Evolutionary conservation across 441 rosid genomes (phyloP), one percentile per base, ranked within the genome.

Genomic region (Adansonia grandidieri): DNA sequence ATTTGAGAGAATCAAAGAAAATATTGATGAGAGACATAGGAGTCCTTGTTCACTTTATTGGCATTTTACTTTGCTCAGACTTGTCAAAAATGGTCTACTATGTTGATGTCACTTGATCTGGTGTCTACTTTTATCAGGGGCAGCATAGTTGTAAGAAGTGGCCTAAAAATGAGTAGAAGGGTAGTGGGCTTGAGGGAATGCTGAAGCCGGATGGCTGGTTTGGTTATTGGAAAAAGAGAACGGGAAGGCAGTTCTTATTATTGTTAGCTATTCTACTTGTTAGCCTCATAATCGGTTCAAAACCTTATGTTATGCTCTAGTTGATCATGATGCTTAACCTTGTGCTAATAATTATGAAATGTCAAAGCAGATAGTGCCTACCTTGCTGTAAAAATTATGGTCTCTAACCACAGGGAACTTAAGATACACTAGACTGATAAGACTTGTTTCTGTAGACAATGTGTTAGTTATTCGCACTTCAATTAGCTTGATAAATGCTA

Each of bases 21-120:
- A 58, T 58, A 58, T 58, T 58, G 63, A 58, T 58, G 63, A 58
- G 13, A 58, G 32, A 58, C 11, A 58, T 9, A 58, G 13, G 63
- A 58, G 14, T 58, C 63, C 28, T 58, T 58, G 13, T 58, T 58
- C 32, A 58, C 63, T 58, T 58, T 58, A 20, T 9, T 58, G 63
- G 32, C 22, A 20, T 20, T 58, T 58, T 58, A 58, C 13, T 20
- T 58, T 58, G 63, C 63, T 58, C 63, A 58, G 28, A 58, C 32
- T 58, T 19, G 32, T 58, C 63, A 8, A 56, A 58, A 58, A 9
- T 58, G 63, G 63, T 58, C 63, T 20, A 20, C 63, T 58, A 20
- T 58, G 63, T 58, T 58, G 63, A 58, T 58, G 4, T 20, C 32
- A 58, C 24, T 1, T 58, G 63, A 58, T 58, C 32, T 19, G 10